phyloP scores from a whole-genome alignment of 176 grass and related monocot species.

The Hordeum vulgare region MorexV3_pseudomolecules_assembly NC_058524.1:69915272-69915771 shows the following conservation, averaged over 20 bases:
- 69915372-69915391: background rate
- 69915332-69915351: background rate
- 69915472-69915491: slow-evolving; percentile 42
- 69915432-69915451: slow-evolving; percentile 47
- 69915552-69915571: background rate
- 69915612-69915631: background rate
- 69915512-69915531: background rate
- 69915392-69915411: slow-evolving; percentile 43
- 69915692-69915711: background rate
- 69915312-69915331: background rate
- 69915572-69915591: no score
- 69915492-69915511: background rate
- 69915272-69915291: background rate
- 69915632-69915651: background rate
- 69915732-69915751: background rate
- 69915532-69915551: background rate
- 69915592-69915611: no score
- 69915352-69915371: background rate
- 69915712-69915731: background rate
- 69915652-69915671: background rate
- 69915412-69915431: slow-evolving; percentile 46
- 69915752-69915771: background rate
- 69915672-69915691: background rate
- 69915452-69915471: slow-evolving; percentile 53
- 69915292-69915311: background rate